These are phyloP conservation scores for Tetrahymena thermophila DNA, from an alignment of 73 alveolate species.

Conservation along the genomic window DNA sequence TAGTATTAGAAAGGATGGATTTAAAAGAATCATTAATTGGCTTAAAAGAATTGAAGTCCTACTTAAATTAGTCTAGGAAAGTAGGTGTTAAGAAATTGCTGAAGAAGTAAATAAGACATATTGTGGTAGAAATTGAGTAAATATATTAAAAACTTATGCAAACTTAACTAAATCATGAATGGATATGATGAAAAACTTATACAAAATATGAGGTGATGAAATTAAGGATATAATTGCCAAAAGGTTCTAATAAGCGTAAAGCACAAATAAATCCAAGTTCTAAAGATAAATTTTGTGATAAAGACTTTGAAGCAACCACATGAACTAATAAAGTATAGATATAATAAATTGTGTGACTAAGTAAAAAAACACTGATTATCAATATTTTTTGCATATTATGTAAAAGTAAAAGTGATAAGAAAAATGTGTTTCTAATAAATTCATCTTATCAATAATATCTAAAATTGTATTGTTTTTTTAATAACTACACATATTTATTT, in stretches of 20 bases:
- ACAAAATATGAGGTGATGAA: constrained; percentile 49
- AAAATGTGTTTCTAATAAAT: too few relatives aligned
- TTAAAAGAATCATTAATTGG: constrained; percentile 14
- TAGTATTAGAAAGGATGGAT: background rate
- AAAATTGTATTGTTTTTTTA: too few relatives aligned
- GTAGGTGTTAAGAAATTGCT: background rate
- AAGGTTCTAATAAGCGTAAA: constrained; percentile 36
- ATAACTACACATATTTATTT: too few relatives aligned
- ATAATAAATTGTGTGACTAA: background rate
- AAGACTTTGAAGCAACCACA: background rate
- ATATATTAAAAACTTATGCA: background rate
- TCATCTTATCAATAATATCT: too few relatives aligned
- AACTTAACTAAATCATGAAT: constrained; percentile 4
- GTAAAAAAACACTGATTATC: too few relatives aligned
- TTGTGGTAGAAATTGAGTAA: constrained; percentile 8
- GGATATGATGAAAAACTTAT: constrained; percentile 57
- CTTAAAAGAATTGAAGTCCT: constrained; percentile 1
- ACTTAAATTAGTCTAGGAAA: background rate
- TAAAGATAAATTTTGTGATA: background rate
- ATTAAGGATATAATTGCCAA: constrained; percentile 51
- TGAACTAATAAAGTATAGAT: too few relatives aligned
- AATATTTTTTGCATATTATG: too few relatives aligned
- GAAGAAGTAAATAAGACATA: background rate
- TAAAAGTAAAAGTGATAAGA: too few relatives aligned
- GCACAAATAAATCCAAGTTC: background rate